Evolutionary conservation across 495 filamentous ascomycete genomes (phyloP).

Genomic region (Penicillium diatomitis): DNA sequence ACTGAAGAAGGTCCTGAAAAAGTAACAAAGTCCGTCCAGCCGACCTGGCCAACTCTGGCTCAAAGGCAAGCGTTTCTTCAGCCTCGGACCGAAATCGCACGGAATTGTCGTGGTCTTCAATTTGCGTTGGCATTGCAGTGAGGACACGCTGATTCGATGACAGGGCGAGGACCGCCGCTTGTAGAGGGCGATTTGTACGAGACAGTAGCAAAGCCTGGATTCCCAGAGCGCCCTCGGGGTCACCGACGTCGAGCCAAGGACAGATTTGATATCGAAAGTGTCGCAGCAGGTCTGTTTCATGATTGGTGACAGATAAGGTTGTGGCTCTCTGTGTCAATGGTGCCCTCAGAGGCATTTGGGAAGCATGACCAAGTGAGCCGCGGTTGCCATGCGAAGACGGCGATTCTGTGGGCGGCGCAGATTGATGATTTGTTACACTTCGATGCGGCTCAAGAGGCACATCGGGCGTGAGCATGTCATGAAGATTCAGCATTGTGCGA

Average conservation of each 20-base stretch:
- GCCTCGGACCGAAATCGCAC: conserved; percentile 13
- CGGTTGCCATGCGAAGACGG: too few species aligned
- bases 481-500: conserved; percentile 4
- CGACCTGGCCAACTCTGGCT: conserved; percentile 9
- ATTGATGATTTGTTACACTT: not conserved
- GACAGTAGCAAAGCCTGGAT: conserved; percentile 15
- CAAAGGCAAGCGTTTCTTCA: conserved; percentile 4
- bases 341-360: too few species aligned
- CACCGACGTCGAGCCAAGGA: conserved; percentile 20
- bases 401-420: too few species aligned
- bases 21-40: conserved; percentile 9
- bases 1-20: conserved; percentile 11
- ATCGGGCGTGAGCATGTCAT: conserved; percentile 4
- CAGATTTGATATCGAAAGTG: conserved; percentile 20
- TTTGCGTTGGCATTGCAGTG: not conserved
- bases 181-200: conserved; percentile 11
- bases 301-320: conserved; percentile 2
- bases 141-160: conserved; percentile 13
- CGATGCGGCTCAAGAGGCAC: not conserved
- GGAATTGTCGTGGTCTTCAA: conserved; percentile 6
- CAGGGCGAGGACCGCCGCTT: conserved; percentile 13
- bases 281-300: conserved; percentile 16
- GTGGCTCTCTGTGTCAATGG: not conserved
- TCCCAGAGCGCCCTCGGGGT: conserved; percentile 15
- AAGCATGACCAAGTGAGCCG: too few species aligned